A percentile compares a stretch with the other conserved stretches of the same genome.
phyloP scores from a whole-genome alignment of 192 early-diverging fungal species.

The Umbelopsis ramanniana region DNA sequence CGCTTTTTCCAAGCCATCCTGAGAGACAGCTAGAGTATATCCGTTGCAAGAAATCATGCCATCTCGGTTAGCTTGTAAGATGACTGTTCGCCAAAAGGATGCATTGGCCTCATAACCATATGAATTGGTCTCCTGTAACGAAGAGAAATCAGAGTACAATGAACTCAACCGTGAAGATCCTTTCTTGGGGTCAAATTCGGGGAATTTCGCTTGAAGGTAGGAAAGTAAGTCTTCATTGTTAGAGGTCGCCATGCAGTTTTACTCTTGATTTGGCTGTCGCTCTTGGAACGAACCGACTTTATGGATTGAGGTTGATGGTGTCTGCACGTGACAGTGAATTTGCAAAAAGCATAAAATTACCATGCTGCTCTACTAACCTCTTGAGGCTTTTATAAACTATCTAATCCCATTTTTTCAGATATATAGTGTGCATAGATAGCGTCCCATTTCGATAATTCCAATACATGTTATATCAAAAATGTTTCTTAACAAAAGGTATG shows the following conservation, averaged over 20 bases:
- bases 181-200: constrained; percentile 26
- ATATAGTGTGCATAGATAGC: too few relatives aligned
- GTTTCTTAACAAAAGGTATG: too few relatives aligned
- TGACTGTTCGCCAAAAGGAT: constrained; percentile 43
- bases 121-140: constrained; percentile 43
- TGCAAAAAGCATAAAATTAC: too few relatives aligned
- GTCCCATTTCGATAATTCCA: too few relatives aligned
- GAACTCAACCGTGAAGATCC: constrained; percentile 38
- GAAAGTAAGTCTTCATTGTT: constrained; percentile 7
- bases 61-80: constrained; percentile 39
- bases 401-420: too few relatives aligned
- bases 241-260: constrained; percentile 26
- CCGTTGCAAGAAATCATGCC: constrained; percentile 25
- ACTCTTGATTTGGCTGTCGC: background rate
- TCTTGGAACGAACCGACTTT: background rate
- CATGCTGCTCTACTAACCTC: too few relatives aligned
- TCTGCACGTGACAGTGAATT: too few relatives aligned
- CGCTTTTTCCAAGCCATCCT: background rate
- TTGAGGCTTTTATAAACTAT: too few relatives aligned
- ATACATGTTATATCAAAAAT: too few relatives aligned
- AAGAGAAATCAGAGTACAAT: constrained; percentile 50
- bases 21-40: background rate
- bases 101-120: constrained; percentile 50
- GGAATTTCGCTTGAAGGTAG: constrained; percentile 18
- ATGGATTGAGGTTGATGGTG: too few relatives aligned